A percentile compares a stretch with the other conserved stretches of the same genome.
phyloP scores from a whole-genome alignment of 305 asterid species.

The Caryopteris hybrid region DNA sequence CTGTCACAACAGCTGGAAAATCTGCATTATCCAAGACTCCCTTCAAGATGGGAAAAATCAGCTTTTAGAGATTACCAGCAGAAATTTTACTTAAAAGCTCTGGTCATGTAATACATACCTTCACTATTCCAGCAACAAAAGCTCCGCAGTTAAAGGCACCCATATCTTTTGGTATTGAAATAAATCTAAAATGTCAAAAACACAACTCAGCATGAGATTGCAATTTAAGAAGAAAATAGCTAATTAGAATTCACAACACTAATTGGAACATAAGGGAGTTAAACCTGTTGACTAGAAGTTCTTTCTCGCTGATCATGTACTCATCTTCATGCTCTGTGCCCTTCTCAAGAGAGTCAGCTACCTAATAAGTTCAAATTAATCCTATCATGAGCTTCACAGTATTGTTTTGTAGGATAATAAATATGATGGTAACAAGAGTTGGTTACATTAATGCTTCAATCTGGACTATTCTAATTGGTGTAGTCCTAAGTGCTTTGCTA shows the following conservation, averaged over 20 bases:
- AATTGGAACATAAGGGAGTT: not conserved
- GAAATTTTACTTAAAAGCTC: slow-evolving; percentile 5
- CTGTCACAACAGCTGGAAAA: slow-evolving; percentile 93
- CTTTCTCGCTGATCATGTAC: slow-evolving; percentile 97
- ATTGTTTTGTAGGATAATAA: slow-evolving; percentile 2
- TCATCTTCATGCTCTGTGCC: slow-evolving; percentile 99
- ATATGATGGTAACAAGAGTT: not conserved
- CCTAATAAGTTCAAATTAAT: slow-evolving; percentile 38
- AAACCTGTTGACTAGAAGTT: slow-evolving; percentile 91
- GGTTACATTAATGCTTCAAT: not conserved
- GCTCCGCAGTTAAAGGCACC: slow-evolving; percentile 98
- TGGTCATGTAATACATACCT: slow-evolving; percentile 39
- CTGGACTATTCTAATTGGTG: not conserved
- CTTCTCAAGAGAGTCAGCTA: slow-evolving; percentile 94
- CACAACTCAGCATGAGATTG: slow-evolving; percentile 8
- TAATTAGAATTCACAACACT: not conserved
- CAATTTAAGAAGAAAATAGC: not conserved
- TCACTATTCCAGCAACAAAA: slow-evolving; percentile 93
- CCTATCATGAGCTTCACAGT: not conserved
- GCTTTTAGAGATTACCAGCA: slow-evolving; percentile 17
- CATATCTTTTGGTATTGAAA: slow-evolving; percentile 69
- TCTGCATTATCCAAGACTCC: slow-evolving; percentile 92
- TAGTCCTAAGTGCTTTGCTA: not conserved
- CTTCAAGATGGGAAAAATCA: slow-evolving; percentile 36
- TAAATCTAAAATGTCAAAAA: slow-evolving; percentile 8